phyloP scores from a whole-genome alignment of 1,139 yeast genomes.

The Kodamaea arcana region DNA sequence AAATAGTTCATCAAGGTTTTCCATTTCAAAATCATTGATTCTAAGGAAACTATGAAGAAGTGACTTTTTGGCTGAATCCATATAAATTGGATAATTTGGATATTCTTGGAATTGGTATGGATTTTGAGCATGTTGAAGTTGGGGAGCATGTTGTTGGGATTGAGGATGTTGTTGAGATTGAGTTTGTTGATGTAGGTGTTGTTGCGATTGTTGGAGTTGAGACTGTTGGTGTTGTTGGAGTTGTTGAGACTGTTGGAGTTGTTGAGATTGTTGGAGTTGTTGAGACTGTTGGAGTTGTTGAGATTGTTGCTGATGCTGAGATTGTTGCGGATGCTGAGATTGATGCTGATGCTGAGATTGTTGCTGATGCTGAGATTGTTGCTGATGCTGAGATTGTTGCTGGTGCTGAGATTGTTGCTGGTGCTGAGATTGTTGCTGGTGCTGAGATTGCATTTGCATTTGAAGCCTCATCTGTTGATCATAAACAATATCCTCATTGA shows the following conservation, averaged over 20 bases:
- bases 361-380: neutral
- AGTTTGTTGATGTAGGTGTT: neutral
- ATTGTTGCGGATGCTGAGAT: neutral
- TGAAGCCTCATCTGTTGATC: too few species aligned
- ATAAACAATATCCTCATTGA: constrained; percentile 16
- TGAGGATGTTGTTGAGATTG: neutral
- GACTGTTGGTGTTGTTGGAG: neutral
- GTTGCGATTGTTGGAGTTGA: neutral
- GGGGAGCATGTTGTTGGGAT: neutral
- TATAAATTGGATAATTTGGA: neutral
- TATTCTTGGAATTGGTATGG: neutral
- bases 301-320: neutral
- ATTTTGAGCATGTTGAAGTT: too few species aligned
- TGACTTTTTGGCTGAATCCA: constrained; percentile 4
- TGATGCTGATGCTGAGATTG: neutral
- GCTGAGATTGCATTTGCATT: too few species aligned
- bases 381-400: neutral
- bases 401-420: neutral
- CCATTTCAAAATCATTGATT: constrained; percentile 25
- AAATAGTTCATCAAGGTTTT: constrained; percentile 23
- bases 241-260: neutral
- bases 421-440: too few species aligned
- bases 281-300: neutral
- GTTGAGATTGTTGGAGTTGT: neutral
- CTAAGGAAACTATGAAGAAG: constrained; percentile 10